Base-by-base conservation (phyloP, 495 filamentous ascomycete genomes). In the Acidomyces sp. region DNA sequence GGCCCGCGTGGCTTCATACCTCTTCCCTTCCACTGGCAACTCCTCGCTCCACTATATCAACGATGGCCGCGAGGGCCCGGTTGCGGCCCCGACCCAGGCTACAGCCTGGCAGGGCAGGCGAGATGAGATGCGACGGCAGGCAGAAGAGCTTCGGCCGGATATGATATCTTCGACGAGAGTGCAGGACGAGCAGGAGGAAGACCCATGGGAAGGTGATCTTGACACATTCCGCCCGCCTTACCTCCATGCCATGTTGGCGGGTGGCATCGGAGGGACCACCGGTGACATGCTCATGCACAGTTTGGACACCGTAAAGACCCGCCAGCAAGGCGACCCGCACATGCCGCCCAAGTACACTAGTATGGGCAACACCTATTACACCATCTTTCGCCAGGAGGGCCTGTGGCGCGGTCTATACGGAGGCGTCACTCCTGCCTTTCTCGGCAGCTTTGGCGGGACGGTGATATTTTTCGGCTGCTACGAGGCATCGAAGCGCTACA, bases 231-330 rank as follows among this genome's bases (percentile, higher is more conserved):
- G 35, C 10, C 33, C 49, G 11, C 42, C 42, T 5, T 53, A 40
- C 18, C 26, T 47, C 26, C 54, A 97, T 85, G 80, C 78, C 54
- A 96, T 95, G 88, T 65, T 96, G 44, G 90, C 92, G 10, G 90
- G 90, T 42, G 90, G 87, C 38, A 57, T 83, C 18, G 90, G 90
- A 48, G 90, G 90, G 19, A 85, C 80, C 21, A 87, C 80, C 33
- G 90, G 90, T 37, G 90, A 97, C 61, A 84, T 97, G 73, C 66
- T 97, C 44, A 96, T 97, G 92, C 90, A 97, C 61, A 95, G 88
- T 32, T 72, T 97, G 58, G 90, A 97, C 64, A 97, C 90, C 6
- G 90, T 97, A 39, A 97, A 97, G 63, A 97, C 90, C n/a, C 74
- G 90, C 37, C 90, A 96, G 61, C 90, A 97, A 64, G 90, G 90